These are phyloP conservation scores for Saturnispora saitoi DNA, from an alignment of 805 yeast genomes.

Conservation along the genomic window DNA sequence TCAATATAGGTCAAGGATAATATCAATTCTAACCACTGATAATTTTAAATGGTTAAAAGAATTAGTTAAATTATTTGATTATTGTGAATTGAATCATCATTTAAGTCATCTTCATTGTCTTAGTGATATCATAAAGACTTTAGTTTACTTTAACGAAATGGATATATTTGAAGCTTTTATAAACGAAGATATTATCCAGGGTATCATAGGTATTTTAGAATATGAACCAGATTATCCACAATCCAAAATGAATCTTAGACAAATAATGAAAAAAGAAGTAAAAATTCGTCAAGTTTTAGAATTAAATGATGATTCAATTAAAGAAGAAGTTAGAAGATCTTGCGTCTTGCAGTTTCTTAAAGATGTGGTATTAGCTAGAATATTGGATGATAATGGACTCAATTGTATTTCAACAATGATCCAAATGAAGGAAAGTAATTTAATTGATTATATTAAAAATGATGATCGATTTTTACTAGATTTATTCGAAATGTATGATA, in stretches of 20 bases:
- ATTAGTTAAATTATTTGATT: conserved; percentile 44
- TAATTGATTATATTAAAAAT: conserved; percentile 50
- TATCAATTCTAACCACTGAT: conserved; percentile 45
- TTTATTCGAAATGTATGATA: conserved; percentile 50
- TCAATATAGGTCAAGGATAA: conserved; percentile 35
- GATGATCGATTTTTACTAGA: conserved; percentile 43
- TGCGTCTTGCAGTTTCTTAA: conserved; percentile 72
- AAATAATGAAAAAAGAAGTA: conserved; percentile 47
- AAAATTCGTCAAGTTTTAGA: conserved; percentile 69
- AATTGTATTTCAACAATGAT: conserved; percentile 59
- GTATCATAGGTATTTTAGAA: conserved; percentile 74
- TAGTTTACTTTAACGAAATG: conserved; percentile 65
- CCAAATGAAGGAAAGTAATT: conserved; percentile 57
- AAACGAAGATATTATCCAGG: conserved; percentile 42
- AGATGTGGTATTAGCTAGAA: conserved; percentile 77
- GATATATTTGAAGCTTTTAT: conserved; percentile 49
- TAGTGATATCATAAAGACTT: conserved; percentile 64
- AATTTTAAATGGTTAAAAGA: conserved; percentile 34
- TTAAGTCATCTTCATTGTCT: conserved; percentile 53
- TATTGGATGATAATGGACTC: conserved; percentile 73
- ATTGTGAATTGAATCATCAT: conserved; percentile 45
- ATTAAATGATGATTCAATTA: conserved; percentile 39
- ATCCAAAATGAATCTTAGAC: conserved; percentile 72
- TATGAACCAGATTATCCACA: conserved; percentile 83
- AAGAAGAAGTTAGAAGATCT: conserved; percentile 58